phyloP scores from a whole-genome alignment of 1,284 basidiomycete species.

The Austropuccinia psidii region DNA sequence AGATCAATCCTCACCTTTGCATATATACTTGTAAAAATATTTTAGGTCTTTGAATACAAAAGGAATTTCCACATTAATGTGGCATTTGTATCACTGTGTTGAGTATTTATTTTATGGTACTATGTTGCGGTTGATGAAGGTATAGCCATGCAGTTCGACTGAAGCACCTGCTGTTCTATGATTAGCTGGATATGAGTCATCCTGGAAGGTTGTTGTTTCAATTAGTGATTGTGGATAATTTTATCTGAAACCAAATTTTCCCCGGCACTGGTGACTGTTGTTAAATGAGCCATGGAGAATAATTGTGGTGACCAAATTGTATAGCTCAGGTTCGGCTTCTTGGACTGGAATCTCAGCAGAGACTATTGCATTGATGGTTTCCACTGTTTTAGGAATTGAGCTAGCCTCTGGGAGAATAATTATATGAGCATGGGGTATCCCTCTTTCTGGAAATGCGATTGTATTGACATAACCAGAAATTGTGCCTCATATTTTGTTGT shows the following conservation, averaged over 20 bases:
- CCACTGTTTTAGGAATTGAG: neutral
- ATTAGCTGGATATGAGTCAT: neutral
- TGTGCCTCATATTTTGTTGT: neutral
- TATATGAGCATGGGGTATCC: conserved; percentile 9
- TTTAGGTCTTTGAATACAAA: neutral
- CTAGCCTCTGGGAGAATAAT: neutral
- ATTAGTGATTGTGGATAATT: neutral
- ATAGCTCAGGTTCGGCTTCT: neutral
- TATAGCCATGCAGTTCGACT: neutral
- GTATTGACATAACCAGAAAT: conserved; percentile 1
- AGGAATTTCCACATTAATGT: conserved; percentile 2
- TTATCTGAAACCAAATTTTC: neutral
- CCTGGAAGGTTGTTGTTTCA: neutral
- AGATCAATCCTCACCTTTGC: conserved; percentile 6
- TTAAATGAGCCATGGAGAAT: conserved; percentile 5
- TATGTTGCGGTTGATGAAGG: neutral
- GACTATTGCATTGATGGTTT: neutral
- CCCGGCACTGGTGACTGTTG: neutral
- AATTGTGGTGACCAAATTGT: neutral
- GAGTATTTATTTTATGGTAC: conserved; percentile 5
- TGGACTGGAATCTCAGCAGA: neutral
- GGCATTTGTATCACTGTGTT: neutral
- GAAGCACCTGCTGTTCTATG: neutral
- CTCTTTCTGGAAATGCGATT: conserved; percentile 16
- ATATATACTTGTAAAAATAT: conserved; percentile 14